Conservation (phyloP, 2,329 filamentous ascomycete genomes). For the Fusarium lyarnte region DNA sequence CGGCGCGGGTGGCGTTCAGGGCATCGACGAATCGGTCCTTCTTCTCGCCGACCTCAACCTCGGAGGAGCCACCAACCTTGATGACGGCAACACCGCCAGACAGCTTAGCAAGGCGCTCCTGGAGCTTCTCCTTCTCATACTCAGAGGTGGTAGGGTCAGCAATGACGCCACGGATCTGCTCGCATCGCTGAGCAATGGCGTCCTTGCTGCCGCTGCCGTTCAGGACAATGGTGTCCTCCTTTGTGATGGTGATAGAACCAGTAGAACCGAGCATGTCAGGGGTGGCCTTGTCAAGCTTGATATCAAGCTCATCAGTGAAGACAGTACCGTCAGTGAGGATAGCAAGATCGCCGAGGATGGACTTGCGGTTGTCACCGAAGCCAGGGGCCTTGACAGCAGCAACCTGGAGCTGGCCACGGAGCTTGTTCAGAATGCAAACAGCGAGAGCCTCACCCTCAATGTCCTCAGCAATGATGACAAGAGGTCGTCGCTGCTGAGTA, state of each 20-base stretch:
- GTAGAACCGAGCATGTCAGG: constrained; percentile 96
- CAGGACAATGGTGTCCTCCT: constrained; percentile 98
- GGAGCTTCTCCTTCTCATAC: constrained; percentile 99
- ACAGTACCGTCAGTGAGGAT: constrained; percentile 96
- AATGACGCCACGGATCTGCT: constrained; percentile 99
- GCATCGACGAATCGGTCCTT: constrained; percentile 99
- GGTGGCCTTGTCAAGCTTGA: constrained; percentile 99
- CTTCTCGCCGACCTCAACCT: constrained; percentile 99
- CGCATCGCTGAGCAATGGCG: constrained; percentile 90
- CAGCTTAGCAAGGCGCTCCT: constrained; percentile 99
- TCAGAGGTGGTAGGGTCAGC: constrained; percentile 92
- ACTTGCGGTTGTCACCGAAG: constrained; percentile 99
- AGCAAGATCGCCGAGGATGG: constrained; percentile 95
- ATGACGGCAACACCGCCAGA: constrained; percentile 99
- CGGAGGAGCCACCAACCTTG: constrained; percentile 96
- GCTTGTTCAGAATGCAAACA: constrained; percentile 99
- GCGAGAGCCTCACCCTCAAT: constrained; percentile 98
- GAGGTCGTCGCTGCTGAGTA: constrained; percentile 91
- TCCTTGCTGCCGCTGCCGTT: constrained; percentile 98
- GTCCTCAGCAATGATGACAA: constrained; percentile 99
- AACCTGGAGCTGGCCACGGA: constrained; percentile 98
- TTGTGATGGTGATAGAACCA: constrained; percentile 98
- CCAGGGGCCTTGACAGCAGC: constrained; percentile 98
- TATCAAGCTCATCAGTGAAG: constrained; percentile 97
- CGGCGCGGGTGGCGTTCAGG: constrained; percentile 95